Evolutionary conservation across 163 green algal genomes (phyloP), one percentile per base, ranked within the genome.

Genomic region (Picocystis sp.): DNA sequence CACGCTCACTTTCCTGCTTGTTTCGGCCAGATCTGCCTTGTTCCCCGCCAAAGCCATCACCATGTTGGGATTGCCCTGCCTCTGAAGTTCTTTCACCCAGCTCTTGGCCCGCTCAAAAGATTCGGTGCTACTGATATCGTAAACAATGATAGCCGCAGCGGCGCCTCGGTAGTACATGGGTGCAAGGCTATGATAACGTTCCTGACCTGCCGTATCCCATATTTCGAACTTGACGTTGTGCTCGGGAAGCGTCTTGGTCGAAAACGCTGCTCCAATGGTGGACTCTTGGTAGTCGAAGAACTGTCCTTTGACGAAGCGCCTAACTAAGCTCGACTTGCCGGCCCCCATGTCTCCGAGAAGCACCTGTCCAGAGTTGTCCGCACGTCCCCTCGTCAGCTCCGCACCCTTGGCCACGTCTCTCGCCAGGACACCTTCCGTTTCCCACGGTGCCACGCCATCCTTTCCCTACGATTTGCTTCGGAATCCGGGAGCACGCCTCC

Each of bases 141-240:
- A 98, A 13, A 98, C 90, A 22, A 98, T 85, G 43, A 98, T 81
- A 11, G 90, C 90, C 14, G 89, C 88, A 8, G 88, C 86, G 1
- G 90, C 90, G 0, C 90, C 90, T 21, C 83, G 76, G 74, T 98
- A 98, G 63, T 98, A 98, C 89, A 98, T 97, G 12, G 89, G 89
- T 2, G 89, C 89, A 33, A 98, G 70, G 42, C 76, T 92, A 67
- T 96, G 89, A 67, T 98, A 98, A 22, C 89, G 69, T 63, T 98
- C 89, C 68, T 98, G 89, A 0, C 89, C 89, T 44, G 89, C 89
- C 3, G 55, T 64, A 43, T 64, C 55, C 56, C 56, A 61, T 44
- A 98, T 98, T 68, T 98, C 90, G 76, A 98, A 96, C 75, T 98
- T 98, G 3, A 98, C 79, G 51, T 87, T 83, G 22, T 91, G 75